These are phyloP conservation scores for Ulota crispa DNA, from an alignment of 225 moss, liverwort and hornwort species.

Conservation along the genomic window DNA sequence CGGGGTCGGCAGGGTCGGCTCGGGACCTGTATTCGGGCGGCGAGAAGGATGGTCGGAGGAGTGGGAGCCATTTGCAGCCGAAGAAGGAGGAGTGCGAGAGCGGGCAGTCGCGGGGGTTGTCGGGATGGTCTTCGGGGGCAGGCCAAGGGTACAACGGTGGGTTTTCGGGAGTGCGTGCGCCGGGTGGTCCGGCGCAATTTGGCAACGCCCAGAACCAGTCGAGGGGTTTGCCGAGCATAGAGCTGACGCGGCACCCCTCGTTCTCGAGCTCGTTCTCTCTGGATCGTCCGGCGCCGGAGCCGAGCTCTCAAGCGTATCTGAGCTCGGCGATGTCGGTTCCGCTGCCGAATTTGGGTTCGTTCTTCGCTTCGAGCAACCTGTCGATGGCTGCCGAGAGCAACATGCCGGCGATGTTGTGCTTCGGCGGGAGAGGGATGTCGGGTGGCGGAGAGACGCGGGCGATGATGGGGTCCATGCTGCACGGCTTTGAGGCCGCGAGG, in stretches of 20 bases:
- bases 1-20: slow-evolving; percentile 37
- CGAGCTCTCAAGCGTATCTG: slow-evolving; percentile 31
- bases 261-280: slow-evolving; percentile 59
- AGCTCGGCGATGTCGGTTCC: slow-evolving; percentile 41
- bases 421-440: slow-evolving; percentile 9
- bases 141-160: slow-evolving; percentile 25
- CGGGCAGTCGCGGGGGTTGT: slow-evolving; percentile 29
- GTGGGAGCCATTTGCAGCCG: slow-evolving; percentile 38
- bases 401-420: slow-evolving; percentile 18
- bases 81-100: slow-evolving; percentile 53
- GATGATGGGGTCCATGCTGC: slow-evolving; percentile 54
- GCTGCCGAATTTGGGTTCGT: slow-evolving; percentile 40
- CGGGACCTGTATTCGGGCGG: slow-evolving; percentile 16
- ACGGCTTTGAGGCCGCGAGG: slow-evolving; percentile 21
- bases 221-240: slow-evolving; percentile 25
- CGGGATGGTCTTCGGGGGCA: slow-evolving; percentile 36
- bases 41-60: slow-evolving; percentile 29
- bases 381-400: slow-evolving; percentile 20
- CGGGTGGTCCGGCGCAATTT: slow-evolving; percentile 16
- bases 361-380: slow-evolving; percentile 35
- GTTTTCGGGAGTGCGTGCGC: slow-evolving; percentile 23
- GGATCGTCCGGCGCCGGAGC: slow-evolving; percentile 34
- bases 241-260: slow-evolving; percentile 43
- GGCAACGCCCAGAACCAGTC: not conserved
- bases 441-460: slow-evolving; percentile 43